Percentiles rank a stretch among this genome's conserved stretches.
These are phyloP conservation scores for Fusarium napiforme DNA, from an alignment of 2,329 filamentous ascomycete species.

Conservation along the genomic window DNA sequence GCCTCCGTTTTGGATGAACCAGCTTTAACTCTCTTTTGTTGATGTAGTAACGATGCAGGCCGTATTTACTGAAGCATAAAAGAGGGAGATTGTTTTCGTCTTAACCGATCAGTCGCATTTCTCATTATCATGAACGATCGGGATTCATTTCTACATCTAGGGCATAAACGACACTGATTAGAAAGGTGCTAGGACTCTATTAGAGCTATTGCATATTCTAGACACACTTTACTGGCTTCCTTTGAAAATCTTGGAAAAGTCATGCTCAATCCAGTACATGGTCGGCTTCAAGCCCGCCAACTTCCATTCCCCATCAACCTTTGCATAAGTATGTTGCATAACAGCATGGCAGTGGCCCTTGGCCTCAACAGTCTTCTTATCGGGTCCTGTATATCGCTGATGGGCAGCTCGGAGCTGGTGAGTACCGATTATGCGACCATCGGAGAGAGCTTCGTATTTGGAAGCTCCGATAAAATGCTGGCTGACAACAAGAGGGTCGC, in stretches of 20 bases:
- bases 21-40: background rate
- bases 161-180: background rate
- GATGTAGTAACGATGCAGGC: fast-evolving
- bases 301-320: slow-evolving; percentile 4
- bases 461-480: slow-evolving; percentile 12
- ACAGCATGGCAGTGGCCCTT: background rate
- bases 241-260: slow-evolving; percentile 6
- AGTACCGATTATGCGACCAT: background rate
- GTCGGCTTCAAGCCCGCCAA: background rate
- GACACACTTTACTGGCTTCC: background rate
- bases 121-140: fast-evolving
- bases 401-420: slow-evolving; percentile 12
- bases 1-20: background rate
- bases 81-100: background rate
- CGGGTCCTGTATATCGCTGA: background rate
- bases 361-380: background rate
- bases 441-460: background rate
- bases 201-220: fast-evolving
- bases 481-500: background rate
- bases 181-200: background rate
- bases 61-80: background rate
- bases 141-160: background rate
- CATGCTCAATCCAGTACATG: slow-evolving; percentile 5
- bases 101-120: background rate
- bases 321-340: slow-evolving; percentile 7